Evolutionary conservation across 2,329 filamentous ascomycete species (phyloP).

Genomic region (Pestalotiopsis sp.): DNA sequence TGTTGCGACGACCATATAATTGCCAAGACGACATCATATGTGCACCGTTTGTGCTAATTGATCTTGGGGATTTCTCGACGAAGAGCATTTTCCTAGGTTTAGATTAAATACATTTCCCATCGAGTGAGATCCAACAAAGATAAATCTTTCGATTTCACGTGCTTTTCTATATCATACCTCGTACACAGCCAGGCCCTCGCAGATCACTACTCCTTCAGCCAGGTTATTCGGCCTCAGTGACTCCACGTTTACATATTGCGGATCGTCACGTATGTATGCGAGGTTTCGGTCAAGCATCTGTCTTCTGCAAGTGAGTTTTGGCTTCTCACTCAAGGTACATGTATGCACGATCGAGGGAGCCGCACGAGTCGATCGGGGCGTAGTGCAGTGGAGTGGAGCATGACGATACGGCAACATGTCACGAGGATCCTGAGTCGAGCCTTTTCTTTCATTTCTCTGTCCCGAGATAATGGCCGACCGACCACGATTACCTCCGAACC

Average conservation of each 20-base stretch:
- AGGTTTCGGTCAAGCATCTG: not conserved
- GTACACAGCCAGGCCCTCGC: not conserved
- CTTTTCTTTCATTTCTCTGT: not conserved
- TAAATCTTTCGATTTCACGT: not conserved
- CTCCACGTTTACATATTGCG: not conserved
- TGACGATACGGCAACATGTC: not conserved
- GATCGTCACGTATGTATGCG: not conserved
- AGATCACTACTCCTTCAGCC: not conserved
- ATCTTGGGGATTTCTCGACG: not conserved
- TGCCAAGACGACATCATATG: not conserved
- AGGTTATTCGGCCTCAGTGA: not conserved
- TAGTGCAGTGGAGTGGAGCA: not conserved
- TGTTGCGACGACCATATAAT: not conserved
- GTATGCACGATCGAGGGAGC: not conserved
- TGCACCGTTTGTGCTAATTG: not conserved
- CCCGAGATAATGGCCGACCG: not conserved
- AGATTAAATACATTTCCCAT: not conserved
- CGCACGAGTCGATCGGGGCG: not conserved
- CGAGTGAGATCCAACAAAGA: not conserved
- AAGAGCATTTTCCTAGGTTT: no score
- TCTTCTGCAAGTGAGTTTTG: not conserved
- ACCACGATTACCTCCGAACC: not conserved
- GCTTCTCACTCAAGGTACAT: not conserved
- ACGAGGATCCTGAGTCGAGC: not conserved
- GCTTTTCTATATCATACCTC: not conserved